Conservation (phyloP, 352 stramenopile species). For the Globisporangium cylindrosporum region DNA sequence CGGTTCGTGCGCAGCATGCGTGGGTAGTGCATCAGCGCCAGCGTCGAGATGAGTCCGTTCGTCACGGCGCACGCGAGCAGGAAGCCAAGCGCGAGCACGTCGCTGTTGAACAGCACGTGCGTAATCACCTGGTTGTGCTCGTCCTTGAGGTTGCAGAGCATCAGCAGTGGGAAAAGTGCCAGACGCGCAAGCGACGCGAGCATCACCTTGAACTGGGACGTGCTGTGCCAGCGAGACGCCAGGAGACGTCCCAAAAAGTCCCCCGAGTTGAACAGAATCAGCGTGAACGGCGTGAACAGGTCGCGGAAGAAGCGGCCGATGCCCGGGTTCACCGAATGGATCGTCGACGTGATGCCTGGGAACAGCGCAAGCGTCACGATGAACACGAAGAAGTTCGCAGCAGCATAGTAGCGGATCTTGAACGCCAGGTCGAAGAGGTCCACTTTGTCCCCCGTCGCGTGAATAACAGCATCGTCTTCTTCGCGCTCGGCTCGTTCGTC, state of each 20-base stretch:
- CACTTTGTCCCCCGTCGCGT: conserved; percentile 21
- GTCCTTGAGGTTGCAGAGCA: conserved; percentile 78
- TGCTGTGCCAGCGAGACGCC: conserved; percentile 34
- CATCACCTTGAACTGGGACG: conserved; percentile 35
- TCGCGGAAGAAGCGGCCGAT: conserved; percentile 50
- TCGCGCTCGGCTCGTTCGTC: conserved; percentile 15
- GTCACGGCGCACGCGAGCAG: conserved; percentile 58
- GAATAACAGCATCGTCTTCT: conserved; percentile 5
- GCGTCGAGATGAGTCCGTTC: conserved; percentile 69
- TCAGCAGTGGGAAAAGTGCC: conserved; percentile 62
- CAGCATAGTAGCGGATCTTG: conserved; percentile 61
- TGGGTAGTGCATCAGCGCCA: conserved; percentile 81
- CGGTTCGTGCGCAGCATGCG: conserved; percentile 42
- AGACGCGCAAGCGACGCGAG: conserved; percentile 37
- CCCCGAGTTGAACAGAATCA: conserved; percentile 77
- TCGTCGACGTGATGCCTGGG: conserved; percentile 68
- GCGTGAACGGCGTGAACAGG: conserved; percentile 72
- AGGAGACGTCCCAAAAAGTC: conserved; percentile 67
- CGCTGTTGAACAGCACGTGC: conserved; percentile 68
- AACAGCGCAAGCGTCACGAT: conserved; percentile 76
- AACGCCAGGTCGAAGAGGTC: conserved; percentile 51
- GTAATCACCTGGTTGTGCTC: conserved; percentile 63
- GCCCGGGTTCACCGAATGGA: conserved; percentile 50
- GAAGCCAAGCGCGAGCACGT: conserved; percentile 57
- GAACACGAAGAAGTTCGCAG: conserved; percentile 72